Base-by-base conservation (phyloP, 2,329 filamentous ascomycete species). In the Phialocephala subalpina region DNA sequence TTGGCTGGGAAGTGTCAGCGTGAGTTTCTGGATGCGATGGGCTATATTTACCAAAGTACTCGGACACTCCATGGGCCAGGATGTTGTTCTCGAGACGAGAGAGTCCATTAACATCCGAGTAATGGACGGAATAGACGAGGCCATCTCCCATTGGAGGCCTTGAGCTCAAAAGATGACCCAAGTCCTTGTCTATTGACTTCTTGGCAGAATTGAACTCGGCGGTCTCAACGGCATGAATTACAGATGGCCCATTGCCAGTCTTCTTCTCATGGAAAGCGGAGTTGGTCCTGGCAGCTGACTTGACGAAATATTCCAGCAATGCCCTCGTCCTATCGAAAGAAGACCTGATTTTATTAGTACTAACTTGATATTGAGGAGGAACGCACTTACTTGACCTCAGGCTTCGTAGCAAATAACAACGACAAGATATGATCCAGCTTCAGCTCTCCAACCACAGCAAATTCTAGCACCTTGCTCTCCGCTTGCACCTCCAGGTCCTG, bases 41-140 rank as follows among this genome's bases (percentile, higher is more conserved):
- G 2, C n/a, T 40, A 38, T 29, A 57, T 69, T 58, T 63, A 73
- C 72, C 60, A 36, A 71, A 56, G 65, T 62, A 73, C 35, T 70
- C 68, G 1, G 72, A 73, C 36, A 74, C 67, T 42, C 71, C 72
- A 61, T 74, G 73, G 45, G 69, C 68, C 3, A 74, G 61, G 59
- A 74, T 71, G 27, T 71, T 72, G 27, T 67, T 71, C 55, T 74
- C 73, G 1, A 74, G 62, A 16, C 66, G 64, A n/a, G 73, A 73
- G 8, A 74, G 63, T 14, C 73, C 73, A 62, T 74, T 74, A 36
- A 72, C 64, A 60, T 73, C 70, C 2, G 72, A 65, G 60, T 59
- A 73, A 62, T 74, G 73, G 18, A 73, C 58, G 0, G 73, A 73
- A 55, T 71, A 72, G 25, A 74, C 66, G 1, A 62, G 35, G 6